Conservation (phyloP, 2,329 filamentous ascomycete species). For the Nannizzia gypsea region DNA sequence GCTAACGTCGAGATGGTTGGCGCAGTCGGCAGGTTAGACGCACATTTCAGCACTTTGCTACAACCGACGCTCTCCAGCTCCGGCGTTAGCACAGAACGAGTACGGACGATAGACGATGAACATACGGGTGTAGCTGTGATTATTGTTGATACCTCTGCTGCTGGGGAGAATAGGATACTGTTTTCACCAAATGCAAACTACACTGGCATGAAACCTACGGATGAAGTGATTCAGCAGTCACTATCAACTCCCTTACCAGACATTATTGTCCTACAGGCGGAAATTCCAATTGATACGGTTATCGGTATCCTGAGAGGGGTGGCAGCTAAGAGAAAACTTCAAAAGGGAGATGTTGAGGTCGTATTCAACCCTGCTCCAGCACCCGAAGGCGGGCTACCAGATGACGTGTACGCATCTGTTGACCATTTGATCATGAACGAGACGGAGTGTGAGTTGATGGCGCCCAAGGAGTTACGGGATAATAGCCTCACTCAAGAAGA, state of each 20-base stretch:
- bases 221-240: constrained; percentile 29
- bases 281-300: constrained; percentile 57
- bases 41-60: constrained; percentile 54
- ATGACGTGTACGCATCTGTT: constrained; percentile 53
- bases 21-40: constrained; percentile 50
- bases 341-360: constrained; percentile 46
- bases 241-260: constrained; percentile 40
- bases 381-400: constrained; percentile 58
- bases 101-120: constrained; percentile 36
- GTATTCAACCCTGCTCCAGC: constrained; percentile 85
- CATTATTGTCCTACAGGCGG: constrained; percentile 65
- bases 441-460: constrained; percentile 69
- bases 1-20: constrained; percentile 58
- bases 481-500: constrained; percentile 32
- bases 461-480: constrained; percentile 34
- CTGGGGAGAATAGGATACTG: constrained; percentile 63
- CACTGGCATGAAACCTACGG: constrained; percentile 30
- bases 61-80: constrained; percentile 46
- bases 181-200: constrained; percentile 61
- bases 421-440: constrained; percentile 82
- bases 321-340: constrained; percentile 23
- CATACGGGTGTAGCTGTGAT: constrained; percentile 64
- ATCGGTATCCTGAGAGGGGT: constrained; percentile 44
- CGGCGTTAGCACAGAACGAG: constrained; percentile 49
- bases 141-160: constrained; percentile 58